Conservation (phyloP, 345 rosid genomes). For the Cardamine occulta region DNA sequence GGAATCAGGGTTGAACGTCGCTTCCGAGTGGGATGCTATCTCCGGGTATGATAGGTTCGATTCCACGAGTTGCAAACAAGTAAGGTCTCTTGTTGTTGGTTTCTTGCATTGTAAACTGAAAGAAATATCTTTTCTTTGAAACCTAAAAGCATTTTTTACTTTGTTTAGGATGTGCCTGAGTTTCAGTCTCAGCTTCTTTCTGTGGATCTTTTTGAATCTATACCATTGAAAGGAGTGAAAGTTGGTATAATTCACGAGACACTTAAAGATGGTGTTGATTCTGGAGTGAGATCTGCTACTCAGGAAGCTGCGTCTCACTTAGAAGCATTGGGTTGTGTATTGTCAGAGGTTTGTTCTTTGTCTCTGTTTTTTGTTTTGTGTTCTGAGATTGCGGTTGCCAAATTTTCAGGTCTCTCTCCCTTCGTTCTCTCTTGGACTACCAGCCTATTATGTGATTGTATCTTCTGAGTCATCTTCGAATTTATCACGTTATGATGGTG, state of each 20-base stretch:
- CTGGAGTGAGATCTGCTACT: conserved; percentile 70
- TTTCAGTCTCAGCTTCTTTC: conserved; percentile 58
- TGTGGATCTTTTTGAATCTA: conserved; percentile 52
- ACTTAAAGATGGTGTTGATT: conserved; percentile 73
- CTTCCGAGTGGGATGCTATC: conserved; percentile 56
- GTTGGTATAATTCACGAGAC: conserved; percentile 90
- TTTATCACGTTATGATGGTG: conserved; percentile 88
- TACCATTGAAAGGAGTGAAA: conserved; percentile 75
- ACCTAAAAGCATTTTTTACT: background rate
- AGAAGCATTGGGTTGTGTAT: conserved; percentile 77
- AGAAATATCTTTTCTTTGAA: background rate
- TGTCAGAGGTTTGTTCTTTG: conserved; percentile 57
- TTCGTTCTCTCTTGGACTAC: conserved; percentile 84
- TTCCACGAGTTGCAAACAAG: conserved; percentile 82
- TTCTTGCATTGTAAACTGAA: background rate
- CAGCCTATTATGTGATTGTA: conserved; percentile 89
- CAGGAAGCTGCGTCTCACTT: conserved; percentile 72
- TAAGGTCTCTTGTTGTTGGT: conserved; percentile 40
- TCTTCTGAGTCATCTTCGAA: conserved; percentile 90
- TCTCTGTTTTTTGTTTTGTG: background rate
- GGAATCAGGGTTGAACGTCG: no score
- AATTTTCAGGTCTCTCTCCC: conserved; percentile 73
- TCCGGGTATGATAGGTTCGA: conserved; percentile 84
- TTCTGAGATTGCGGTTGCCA: conserved; percentile 19
- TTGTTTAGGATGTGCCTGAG: conserved; percentile 75